Evolutionary conservation across 1,284 basidiomycete species (phyloP).

Genomic region (Boletus calvinii): DNA sequence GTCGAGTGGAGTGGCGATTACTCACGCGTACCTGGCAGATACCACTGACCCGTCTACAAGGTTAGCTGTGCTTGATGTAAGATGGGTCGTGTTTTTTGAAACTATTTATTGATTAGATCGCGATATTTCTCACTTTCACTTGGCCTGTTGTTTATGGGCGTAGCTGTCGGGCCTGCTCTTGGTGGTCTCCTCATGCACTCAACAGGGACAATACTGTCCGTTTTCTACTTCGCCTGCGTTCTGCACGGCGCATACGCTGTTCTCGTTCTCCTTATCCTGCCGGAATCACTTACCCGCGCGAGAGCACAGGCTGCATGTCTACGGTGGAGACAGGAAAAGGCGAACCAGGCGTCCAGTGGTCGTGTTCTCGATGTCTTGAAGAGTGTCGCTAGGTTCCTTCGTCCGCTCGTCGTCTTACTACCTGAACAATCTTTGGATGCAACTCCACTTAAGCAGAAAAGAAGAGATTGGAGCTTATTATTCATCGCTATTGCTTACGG

Average conservation of each 20-base stretch:
- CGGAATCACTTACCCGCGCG: constrained; percentile 66
- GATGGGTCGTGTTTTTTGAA: not conserved
- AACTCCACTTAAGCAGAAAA: constrained; percentile 41
- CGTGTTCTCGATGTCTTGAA: constrained; percentile 25
- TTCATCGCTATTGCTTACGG: constrained; percentile 58
- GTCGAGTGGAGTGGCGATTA: constrained; percentile 18
- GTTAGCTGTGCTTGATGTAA: constrained; percentile 14
- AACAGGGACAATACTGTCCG: constrained; percentile 57
- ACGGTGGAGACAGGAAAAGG: constrained; percentile 13
- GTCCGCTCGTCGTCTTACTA: constrained; percentile 64
- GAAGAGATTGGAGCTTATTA: constrained; percentile 70
- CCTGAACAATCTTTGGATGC: constrained; percentile 39
- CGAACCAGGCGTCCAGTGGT: constrained; percentile 1
- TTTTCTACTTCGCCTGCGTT: constrained; percentile 65
- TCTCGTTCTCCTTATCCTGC: constrained; percentile 60
- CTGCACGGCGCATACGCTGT: constrained; percentile 51
- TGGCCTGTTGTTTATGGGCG: constrained; percentile 63
- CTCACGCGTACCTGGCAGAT: constrained; percentile 29
- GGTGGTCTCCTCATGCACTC: constrained; percentile 63
- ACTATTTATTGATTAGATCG: constrained; percentile 39
- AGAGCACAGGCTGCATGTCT: constrained; percentile 19
- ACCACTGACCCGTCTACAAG: constrained; percentile 28
- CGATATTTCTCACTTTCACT: constrained; percentile 61
- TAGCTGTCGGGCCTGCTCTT: constrained; percentile 72
- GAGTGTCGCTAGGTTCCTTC: constrained; percentile 55